phyloP scores from a whole-genome alignment of 2,329 filamentous ascomycete species.

The Aspergillus awamori region DNA sequence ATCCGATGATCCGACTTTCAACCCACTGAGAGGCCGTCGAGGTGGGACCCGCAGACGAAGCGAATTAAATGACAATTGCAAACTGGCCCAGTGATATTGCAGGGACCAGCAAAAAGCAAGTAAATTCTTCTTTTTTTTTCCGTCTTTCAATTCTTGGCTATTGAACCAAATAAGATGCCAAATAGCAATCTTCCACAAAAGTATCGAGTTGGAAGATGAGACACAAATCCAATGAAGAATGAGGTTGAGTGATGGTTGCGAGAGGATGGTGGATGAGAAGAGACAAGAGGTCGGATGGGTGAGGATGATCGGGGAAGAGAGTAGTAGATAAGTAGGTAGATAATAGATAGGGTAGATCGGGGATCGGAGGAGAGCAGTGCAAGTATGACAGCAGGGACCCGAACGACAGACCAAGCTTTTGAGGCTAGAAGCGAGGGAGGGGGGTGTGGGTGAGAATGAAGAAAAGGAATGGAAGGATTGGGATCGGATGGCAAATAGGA shows the following conservation, averaged over 20 bases:
- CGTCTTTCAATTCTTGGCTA: not conserved
- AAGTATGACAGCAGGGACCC: not conserved
- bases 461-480: too few relatives aligned
- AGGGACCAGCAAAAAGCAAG: constrained; percentile 14
- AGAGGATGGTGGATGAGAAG: constrained; percentile 1
- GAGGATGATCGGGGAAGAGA: constrained; percentile 3
- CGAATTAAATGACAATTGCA: constrained; percentile 31
- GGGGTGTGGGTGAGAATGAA: constrained; percentile 4
- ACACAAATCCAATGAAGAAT: not conserved
- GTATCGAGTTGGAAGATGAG: constrained; percentile 9
- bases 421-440: not conserved
- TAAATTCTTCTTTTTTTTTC: not conserved
- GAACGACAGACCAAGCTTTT: constrained; percentile 4
- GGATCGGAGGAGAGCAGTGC: not conserved
- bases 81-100: constrained; percentile 30
- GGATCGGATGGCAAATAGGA: too few relatives aligned
- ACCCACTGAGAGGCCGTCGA: not conserved
- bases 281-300: not conserved
- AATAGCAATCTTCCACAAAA: constrained; percentile 28
- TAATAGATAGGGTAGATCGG: constrained; percentile 7
- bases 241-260: not conserved
- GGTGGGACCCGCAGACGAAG: constrained; percentile 7
- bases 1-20: constrained; percentile 7
- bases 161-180: constrained; percentile 2
- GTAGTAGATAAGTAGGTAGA: not conserved